These are phyloP conservation scores for Fraxinus quadrangulata DNA, from an alignment of 257 asterid genomes.

Conservation along the genomic window DNA sequence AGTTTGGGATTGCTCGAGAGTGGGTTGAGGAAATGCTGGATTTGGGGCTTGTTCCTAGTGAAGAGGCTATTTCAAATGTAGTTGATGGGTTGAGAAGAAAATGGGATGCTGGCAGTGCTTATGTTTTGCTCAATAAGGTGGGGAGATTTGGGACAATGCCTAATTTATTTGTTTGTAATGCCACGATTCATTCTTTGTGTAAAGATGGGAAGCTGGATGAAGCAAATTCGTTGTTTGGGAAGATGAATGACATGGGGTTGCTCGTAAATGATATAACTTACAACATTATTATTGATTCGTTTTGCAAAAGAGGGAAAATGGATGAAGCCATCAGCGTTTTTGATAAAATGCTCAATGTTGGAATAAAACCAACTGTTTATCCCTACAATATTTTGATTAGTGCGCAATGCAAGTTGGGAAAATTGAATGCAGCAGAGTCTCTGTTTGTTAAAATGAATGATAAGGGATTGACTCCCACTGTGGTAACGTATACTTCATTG, in stretches of 20 bases:
- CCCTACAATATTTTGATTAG: constrained; percentile 73
- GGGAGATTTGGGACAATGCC: constrained; percentile 60
- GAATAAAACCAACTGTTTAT: constrained; percentile 51
- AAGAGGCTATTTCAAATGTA: constrained; percentile 73
- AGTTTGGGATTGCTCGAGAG: constrained; percentile 52
- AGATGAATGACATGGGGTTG: constrained; percentile 63
- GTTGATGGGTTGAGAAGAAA: constrained; percentile 79
- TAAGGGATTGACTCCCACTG: constrained; percentile 71
- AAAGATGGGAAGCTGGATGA: constrained; percentile 59
- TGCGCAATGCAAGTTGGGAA: constrained; percentile 76
- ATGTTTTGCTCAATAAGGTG: constrained; percentile 57
- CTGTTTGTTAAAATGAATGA: constrained; percentile 52
- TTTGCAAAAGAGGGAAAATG: constrained; percentile 65
- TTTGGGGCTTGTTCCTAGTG: constrained; percentile 62
- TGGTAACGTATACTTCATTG: constrained; percentile 83
- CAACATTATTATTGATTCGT: constrained; percentile 59
- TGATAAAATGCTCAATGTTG: constrained; percentile 54
- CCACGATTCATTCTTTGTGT: constrained; percentile 65
- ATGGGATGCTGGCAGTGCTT: constrained; percentile 53
- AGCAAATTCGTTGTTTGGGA: constrained; percentile 53
- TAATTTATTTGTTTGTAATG: constrained; percentile 72
- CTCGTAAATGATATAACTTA: constrained; percentile 60
- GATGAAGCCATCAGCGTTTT: constrained; percentile 53
- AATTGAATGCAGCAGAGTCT: constrained; percentile 49
- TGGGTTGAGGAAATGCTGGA: constrained; percentile 76